Evolutionary conservation across 371 early-diverging fungal genomes (phyloP).

Genomic region (Smittium mucronatum): DNA sequence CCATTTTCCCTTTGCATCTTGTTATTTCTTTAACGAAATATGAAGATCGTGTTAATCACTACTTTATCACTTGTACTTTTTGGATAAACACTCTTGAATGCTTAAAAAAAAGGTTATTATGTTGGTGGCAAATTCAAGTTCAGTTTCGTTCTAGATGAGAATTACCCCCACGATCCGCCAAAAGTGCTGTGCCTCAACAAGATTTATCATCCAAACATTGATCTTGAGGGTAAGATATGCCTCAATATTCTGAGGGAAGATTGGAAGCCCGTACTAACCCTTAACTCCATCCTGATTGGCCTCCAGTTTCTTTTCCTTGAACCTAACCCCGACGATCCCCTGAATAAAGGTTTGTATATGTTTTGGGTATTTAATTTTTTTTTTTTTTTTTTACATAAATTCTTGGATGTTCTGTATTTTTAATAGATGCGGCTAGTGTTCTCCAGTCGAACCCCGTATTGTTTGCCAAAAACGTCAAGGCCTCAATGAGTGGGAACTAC

Average conservation of each 20-base stretch:
- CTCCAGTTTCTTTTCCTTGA: slow-evolving; percentile 91
- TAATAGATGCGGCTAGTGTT: background rate
- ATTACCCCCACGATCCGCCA: slow-evolving; percentile 98
- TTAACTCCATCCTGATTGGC: slow-evolving; percentile 91
- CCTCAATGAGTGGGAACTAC: background rate
- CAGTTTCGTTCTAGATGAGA: slow-evolving; percentile 74
- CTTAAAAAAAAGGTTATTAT: slow-evolving; percentile 52
- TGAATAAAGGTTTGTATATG: slow-evolving; percentile 62
- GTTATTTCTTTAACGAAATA: background rate
- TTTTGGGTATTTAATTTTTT: background rate
- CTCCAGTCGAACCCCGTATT: background rate
- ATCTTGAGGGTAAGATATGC: slow-evolving; percentile 94
- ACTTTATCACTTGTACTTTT: slow-evolving; percentile 4
- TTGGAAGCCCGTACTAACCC: slow-evolving; percentile 98
- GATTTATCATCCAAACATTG: slow-evolving; percentile 99
- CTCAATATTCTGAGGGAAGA: slow-evolving; percentile 97
- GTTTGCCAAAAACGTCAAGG: background rate
- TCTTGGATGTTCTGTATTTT: background rate
- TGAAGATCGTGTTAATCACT: slow-evolving; percentile 1
- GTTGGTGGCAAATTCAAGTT: slow-evolving; percentile 85
- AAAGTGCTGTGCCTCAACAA: slow-evolving; percentile 84
- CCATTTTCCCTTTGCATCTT: no score
- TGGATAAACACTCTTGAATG: background rate
- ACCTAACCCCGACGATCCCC: slow-evolving; percentile 98
- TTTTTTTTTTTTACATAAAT: background rate